phyloP scores from a whole-genome alignment of 768 basidiomycete genomes.

The Auriculariales sp. region DNA sequence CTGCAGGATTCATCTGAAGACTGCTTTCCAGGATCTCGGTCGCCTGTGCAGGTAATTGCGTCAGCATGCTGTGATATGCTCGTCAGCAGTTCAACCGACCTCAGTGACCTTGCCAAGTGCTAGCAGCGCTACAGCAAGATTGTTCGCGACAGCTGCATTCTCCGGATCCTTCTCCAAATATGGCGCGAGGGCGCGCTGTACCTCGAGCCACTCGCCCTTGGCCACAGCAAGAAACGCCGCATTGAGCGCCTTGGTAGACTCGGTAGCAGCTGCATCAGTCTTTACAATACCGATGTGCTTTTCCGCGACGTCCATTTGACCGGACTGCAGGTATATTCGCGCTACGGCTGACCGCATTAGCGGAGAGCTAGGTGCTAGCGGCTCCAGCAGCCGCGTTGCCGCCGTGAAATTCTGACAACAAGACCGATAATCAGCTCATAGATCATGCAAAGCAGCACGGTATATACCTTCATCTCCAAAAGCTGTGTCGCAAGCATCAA shows the following conservation, averaged over 20 bases:
- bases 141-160: slow-evolving; percentile 58
- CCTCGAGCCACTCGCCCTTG: slow-evolving; percentile 53
- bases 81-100: slow-evolving; percentile 21
- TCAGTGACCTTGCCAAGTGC: slow-evolving; percentile 60
- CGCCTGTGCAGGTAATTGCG: slow-evolving; percentile 25
- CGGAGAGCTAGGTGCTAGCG: slow-evolving; percentile 42
- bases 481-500: slow-evolving; percentile 71
- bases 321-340: slow-evolving; percentile 61
- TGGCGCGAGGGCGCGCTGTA: slow-evolving; percentile 27
- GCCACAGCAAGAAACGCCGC: slow-evolving; percentile 50
- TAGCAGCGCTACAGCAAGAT: slow-evolving; percentile 56
- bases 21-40: slow-evolving; percentile 55
- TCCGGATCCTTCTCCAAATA: slow-evolving; percentile 39
- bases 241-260: slow-evolving; percentile 43
- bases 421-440: neutral
- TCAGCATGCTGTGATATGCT: neutral
- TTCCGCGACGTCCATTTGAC: slow-evolving; percentile 44
- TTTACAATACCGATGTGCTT: slow-evolving; percentile 41
- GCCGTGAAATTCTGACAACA: slow-evolving; percentile 48
- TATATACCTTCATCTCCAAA: slow-evolving; percentile 65
- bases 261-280: slow-evolving; percentile 26
- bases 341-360: slow-evolving; percentile 55
- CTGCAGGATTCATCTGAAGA: slow-evolving; percentile 48
- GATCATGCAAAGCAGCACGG: neutral
- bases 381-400: slow-evolving; percentile 51